Conservation (phyloP, 2,329 filamentous ascomycete genomes). For the Ophiostoma sp. region DNA sequence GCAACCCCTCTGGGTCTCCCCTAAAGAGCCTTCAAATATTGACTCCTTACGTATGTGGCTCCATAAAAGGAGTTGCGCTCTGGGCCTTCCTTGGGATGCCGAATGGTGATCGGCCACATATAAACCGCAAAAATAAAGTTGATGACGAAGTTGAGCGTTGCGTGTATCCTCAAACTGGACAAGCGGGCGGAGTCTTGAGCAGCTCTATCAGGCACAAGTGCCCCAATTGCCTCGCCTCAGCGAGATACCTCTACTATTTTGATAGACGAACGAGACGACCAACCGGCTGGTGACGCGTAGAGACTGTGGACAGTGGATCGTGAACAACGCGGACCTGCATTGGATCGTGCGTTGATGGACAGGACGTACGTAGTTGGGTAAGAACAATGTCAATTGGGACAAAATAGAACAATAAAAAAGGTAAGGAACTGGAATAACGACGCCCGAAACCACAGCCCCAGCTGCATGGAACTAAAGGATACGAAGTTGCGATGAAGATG, state of each 20-base stretch:
- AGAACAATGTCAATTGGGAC: background rate
- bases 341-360: background rate
- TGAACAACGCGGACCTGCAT: background rate
- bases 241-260: background rate
- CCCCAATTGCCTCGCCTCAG: background rate
- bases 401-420: background rate
- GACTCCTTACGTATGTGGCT: slow-evolving; percentile 12
- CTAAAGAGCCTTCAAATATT: background rate
- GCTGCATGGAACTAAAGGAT: background rate
- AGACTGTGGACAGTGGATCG: background rate
- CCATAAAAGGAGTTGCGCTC: background rate
- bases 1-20: background rate
- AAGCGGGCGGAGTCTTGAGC: background rate
- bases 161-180: background rate
- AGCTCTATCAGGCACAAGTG: background rate
- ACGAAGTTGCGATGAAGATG: background rate
- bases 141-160: slow-evolving; percentile 8
- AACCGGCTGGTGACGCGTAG: background rate
- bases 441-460: background rate
- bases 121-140: background rate
- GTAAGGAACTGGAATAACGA: background rate
- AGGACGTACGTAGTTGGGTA: background rate
- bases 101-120: background rate
- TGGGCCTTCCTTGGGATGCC: background rate
- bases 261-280: background rate